phyloP scores from a whole-genome alignment of 441 rosid genomes.

The Cnidoscolus chayamansa region DNA sequence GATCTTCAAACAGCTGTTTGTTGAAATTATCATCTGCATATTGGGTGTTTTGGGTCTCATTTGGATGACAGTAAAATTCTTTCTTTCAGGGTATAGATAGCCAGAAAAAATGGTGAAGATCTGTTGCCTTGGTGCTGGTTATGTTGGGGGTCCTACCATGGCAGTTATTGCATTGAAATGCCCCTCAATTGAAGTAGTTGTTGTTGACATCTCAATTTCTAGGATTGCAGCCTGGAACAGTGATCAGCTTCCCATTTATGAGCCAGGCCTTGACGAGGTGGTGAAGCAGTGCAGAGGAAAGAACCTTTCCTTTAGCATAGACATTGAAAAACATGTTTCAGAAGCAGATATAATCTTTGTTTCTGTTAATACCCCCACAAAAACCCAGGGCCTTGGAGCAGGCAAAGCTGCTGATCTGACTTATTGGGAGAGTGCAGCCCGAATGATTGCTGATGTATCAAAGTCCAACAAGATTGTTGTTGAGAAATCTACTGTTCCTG shows the following conservation, averaged over 20 bases:
- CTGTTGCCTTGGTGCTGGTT: slow-evolving; percentile 87
- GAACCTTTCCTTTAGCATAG: slow-evolving; percentile 68
- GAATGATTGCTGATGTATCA: slow-evolving; percentile 88
- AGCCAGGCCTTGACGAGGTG: slow-evolving; percentile 73
- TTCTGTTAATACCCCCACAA: slow-evolving; percentile 87
- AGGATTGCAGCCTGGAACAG: slow-evolving; percentile 72
- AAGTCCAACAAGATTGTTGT: slow-evolving; percentile 83
- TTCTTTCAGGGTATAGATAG: slow-evolving; percentile 15
- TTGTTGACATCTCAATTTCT: slow-evolving; percentile 67
- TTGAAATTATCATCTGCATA: neutral
- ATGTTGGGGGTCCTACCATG: slow-evolving; percentile 88
- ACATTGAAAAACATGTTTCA: slow-evolving; percentile 65
- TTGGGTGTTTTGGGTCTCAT: neutral
- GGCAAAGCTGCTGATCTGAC: slow-evolving; percentile 91
- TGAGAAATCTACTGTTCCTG: slow-evolving; percentile 90
- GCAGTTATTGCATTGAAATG: slow-evolving; percentile 80
- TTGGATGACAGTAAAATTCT: neutral
- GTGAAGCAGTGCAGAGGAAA: slow-evolving; percentile 72
- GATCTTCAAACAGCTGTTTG: neutral
- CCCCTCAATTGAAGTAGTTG: slow-evolving; percentile 66
- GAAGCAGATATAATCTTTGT: slow-evolving; percentile 82
- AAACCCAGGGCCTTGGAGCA: slow-evolving; percentile 84
- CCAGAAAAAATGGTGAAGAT: slow-evolving; percentile 65
- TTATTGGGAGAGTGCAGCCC: slow-evolving; percentile 93
- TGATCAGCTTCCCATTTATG: slow-evolving; percentile 69